phyloP scores from a whole-genome alignment of 2,329 filamentous ascomycete genomes.

The Ophiostoma australiae region DNA sequence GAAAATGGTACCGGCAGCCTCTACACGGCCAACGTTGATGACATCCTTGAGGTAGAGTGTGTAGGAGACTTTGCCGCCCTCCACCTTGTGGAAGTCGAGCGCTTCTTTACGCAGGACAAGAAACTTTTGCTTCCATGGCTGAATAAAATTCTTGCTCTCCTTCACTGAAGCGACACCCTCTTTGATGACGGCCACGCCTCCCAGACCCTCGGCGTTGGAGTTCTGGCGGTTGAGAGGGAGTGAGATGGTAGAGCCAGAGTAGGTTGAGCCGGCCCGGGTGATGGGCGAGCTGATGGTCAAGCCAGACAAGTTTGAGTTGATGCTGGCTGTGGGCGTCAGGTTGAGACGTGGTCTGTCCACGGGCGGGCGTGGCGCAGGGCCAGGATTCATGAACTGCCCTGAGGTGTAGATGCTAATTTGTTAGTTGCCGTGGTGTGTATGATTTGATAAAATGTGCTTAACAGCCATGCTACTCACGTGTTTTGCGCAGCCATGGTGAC shows the following conservation, averaged over 20 bases:
- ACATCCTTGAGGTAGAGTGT: conserved; percentile 83
- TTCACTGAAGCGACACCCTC: conserved; percentile 82
- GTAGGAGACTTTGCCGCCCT: conserved; percentile 81
- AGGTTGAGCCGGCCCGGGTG: conserved; percentile 56
- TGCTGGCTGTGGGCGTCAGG: conserved; percentile 69
- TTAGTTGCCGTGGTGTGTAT: not conserved
- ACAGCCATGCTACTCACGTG: not conserved
- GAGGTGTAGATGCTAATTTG: conserved; percentile 51
- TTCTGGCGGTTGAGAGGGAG: conserved; percentile 61
- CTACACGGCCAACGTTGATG: conserved; percentile 82
- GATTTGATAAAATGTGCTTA: not conserved
- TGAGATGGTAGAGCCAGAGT: conserved; percentile 67
- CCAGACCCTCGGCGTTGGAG: conserved; percentile 57
- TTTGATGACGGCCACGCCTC: conserved; percentile 69
- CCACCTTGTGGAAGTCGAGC: conserved; percentile 89
- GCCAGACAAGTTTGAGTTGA: conserved; percentile 73
- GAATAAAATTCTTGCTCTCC: conserved; percentile 82
- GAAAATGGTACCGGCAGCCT: conserved; percentile 86
- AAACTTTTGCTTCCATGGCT: conserved; percentile 84
- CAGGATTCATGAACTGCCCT: conserved; percentile 89
- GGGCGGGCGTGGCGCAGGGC: conserved; percentile 86
- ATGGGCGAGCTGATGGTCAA: conserved; percentile 67
- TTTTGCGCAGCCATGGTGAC: conserved; percentile 17
- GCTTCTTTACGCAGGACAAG: conserved; percentile 88
- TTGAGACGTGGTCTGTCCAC: conserved; percentile 76